Evolutionary conservation across 1,284 basidiomycete genomes (phyloP).

Genomic region (Takashimella tepidaria): DNA sequence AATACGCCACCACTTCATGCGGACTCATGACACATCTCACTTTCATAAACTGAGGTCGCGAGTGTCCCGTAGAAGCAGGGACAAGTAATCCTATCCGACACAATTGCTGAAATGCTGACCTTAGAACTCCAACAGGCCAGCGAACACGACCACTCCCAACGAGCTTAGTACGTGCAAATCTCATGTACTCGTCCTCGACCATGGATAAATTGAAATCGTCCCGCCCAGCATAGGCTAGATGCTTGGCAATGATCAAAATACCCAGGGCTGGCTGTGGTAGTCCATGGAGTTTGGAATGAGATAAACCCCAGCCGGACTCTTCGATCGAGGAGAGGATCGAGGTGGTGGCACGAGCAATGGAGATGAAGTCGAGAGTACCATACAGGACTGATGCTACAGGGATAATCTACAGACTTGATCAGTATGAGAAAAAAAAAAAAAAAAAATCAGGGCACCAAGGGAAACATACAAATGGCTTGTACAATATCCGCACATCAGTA

Average conservation of each 20-base stretch:
- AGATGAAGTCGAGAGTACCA: conserved; percentile 23
- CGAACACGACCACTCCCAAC: conserved; percentile 44
- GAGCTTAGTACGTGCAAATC: conserved; percentile 44
- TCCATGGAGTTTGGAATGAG: conserved; percentile 19
- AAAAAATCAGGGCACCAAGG: too few relatives aligned
- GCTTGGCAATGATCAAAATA: conserved; percentile 53
- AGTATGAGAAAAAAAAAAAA: too few relatives aligned
- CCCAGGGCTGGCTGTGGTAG: conserved; percentile 44
- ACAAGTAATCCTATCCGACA: conserved; percentile 35
- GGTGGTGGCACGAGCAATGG: conserved; percentile 15
- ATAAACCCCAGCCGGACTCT: conserved; percentile 35
- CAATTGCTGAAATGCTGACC: conserved; percentile 42
- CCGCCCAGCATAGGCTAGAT: conserved; percentile 65
- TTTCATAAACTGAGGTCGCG: conserved; percentile 37
- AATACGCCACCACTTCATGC: conserved; percentile 45
- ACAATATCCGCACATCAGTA: conserved; percentile 62
- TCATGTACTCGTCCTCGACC: conserved; percentile 46
- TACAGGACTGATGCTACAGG: conserved; percentile 29
- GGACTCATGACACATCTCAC: conserved; percentile 39
- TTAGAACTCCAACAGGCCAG: conserved; percentile 39
- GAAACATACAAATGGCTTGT: conserved; percentile 62
- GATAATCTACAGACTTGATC: conserved; percentile 27
- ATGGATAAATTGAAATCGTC: conserved; percentile 53
- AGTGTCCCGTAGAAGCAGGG: conserved; percentile 25
- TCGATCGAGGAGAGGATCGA: conserved; percentile 35